Base-by-base conservation (phyloP, 371 early-diverging fungal genomes). In the Coemansia sp. region DNA sequence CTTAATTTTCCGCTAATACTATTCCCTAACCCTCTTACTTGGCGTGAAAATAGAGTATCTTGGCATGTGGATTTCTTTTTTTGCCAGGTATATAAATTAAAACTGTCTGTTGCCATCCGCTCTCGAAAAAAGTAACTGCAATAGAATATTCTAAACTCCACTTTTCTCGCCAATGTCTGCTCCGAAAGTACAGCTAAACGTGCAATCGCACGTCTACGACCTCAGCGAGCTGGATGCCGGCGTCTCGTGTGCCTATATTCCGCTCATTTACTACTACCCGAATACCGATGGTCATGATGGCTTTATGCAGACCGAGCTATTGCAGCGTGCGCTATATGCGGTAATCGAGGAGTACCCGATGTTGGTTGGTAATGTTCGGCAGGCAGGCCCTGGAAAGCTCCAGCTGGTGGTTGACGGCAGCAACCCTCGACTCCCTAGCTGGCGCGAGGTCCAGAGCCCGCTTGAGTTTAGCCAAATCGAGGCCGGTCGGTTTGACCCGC, bases 341-440 rank as follows among this genome's bases (percentile, higher is more conserved):
- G 51, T 47, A 20, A 55, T 68, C 10, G 10, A 34, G 7, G 68
- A 58, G 4, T 68, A 61, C 48, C 68, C 63, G 4, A 34, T 62
- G 0, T 33, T 68, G 11, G 63, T 57, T 12, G 68, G 68, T 10
- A 12, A 12, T 6, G 42, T 64, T 14, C 41, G 8, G 7, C 12
- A 11, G 12, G 16, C 14, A 4, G 7, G 11, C 0, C 10, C 26
- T 14, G 50, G 53, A 0, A 12, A n/a, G 9, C 38, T 16, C 14
- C 20, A 26, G 33, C 40, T 59, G 1, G 33, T 26, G 0, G 52
- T 64, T 2, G 64, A 57, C 39, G 16, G 12, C 2, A 33, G 33
- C 30, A 57, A 51, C 20, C 43, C 52, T 4, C 57, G 57, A 35
- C 12, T 57, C 42, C 64, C 64, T 10, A 31, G 36, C 9, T 64